These are phyloP conservation scores for Diutina pseudorugosa DNA, from an alignment of 1,139 yeast species.

Conservation along the genomic window DNA sequence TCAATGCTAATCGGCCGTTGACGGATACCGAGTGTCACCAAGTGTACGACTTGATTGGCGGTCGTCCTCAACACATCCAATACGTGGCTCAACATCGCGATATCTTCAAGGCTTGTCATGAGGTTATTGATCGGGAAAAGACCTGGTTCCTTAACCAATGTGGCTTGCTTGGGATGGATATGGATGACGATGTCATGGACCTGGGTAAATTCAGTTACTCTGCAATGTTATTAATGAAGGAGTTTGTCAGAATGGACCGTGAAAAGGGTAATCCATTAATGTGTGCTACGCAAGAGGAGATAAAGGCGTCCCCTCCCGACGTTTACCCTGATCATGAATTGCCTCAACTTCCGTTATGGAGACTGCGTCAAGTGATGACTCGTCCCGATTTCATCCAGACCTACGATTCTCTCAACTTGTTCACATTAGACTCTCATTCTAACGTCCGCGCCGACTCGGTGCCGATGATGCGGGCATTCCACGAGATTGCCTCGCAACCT, in stretches of 20 bases:
- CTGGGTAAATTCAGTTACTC: conserved; percentile 67
- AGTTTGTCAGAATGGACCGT: conserved; percentile 58
- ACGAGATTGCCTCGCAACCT: conserved; percentile 63
- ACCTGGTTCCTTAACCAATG: conserved; percentile 82
- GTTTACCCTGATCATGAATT: conserved; percentile 34
- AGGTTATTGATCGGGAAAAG: conserved; percentile 65
- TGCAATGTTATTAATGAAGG: conserved; percentile 67
- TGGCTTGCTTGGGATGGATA: conserved; percentile 59
- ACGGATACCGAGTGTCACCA: conserved; percentile 25
- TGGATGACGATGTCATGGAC: conserved; percentile 90
- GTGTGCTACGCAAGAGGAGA: conserved; percentile 2
- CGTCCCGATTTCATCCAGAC: conserved; percentile 68
- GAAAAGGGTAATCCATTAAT: conserved; percentile 10
- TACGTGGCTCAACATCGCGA: conserved; percentile 60
- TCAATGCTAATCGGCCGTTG: conserved; percentile 19
- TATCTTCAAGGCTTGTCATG: conserved; percentile 53
- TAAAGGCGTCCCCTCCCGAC: conserved; percentile 2
- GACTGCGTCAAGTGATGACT: conserved; percentile 79
- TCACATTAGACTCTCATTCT: conserved; percentile 66
- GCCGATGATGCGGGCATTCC: conserved; percentile 85
- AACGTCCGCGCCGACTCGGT: conserved; percentile 72
- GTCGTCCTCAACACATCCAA: conserved; percentile 72
- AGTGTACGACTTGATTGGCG: conserved; percentile 66
- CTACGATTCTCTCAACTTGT: conserved; percentile 65
- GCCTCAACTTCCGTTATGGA: conserved; percentile 73